A percentile compares a stretch with the other conserved stretches of the same genome.
These are phyloP conservation scores for Neoscytalidium dimidiatum DNA, from an alignment of 2,329 filamentous ascomycete species.

Conservation along the genomic window DNA sequence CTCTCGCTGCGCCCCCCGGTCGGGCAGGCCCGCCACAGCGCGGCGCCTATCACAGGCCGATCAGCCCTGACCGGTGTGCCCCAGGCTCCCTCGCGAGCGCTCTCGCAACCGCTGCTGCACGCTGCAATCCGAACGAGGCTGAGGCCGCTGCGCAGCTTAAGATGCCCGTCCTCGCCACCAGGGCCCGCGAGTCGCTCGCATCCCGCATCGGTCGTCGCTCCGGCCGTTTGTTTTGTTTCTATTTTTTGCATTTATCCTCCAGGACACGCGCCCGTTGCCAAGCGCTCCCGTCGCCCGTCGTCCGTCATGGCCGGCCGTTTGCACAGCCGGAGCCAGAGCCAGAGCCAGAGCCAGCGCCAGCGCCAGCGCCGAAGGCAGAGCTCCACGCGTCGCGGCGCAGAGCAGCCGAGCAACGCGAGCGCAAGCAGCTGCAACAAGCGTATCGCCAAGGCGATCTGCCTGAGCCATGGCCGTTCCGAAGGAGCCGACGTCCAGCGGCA, in stretches of 20 bases:
- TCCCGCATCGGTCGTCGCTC: not conserved
- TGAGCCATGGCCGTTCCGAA: not conserved
- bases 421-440: not conserved
- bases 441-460: not conserved
- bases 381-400: not conserved
- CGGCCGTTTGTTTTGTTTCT: not conserved
- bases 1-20: not conserved
- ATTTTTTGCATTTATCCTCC: not conserved
- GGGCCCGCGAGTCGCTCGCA: constrained; percentile 4
- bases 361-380: too few species aligned
- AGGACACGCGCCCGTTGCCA: not conserved
- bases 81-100: not conserved
- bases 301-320: not conserved
- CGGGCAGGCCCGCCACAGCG: not conserved
- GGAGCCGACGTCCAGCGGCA: not conserved
- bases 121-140: constrained; percentile 11
- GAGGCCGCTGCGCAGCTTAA: not conserved
- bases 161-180: constrained; percentile 1
- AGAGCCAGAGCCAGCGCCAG: too few species aligned
- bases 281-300: not conserved
- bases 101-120: not conserved
- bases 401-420: not conserved
- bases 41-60: constrained; percentile 1
- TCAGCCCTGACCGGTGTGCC: constrained; percentile 10
- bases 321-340: not conserved